These are phyloP conservation scores for Aspergillus sergii DNA, from an alignment of 2,329 filamentous ascomycete genomes.

Conservation along the genomic window DNA sequence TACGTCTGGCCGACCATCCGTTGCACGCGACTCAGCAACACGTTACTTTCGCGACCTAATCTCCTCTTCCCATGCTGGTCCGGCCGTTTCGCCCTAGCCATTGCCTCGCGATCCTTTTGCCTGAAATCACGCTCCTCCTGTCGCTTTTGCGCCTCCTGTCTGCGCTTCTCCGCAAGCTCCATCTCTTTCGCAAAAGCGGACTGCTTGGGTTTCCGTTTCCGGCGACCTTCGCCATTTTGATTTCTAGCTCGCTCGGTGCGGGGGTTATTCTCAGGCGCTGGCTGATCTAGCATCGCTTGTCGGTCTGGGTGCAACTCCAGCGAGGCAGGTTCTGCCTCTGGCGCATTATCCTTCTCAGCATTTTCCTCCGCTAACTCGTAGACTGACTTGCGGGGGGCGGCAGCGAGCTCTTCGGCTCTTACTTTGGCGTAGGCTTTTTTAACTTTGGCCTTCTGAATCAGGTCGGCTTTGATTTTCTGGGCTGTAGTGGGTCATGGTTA, in stretches of 20 bases:
- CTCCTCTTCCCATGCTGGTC: constrained; percentile 73
- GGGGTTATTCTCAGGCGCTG: constrained; percentile 26
- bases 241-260: constrained; percentile 26
- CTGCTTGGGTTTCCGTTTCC: constrained; percentile 44
- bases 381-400: constrained; percentile 35
- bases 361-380: constrained; percentile 30
- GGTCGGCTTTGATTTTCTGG: constrained; percentile 82
- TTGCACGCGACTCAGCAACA: constrained; percentile 77
- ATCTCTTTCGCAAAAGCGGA: constrained; percentile 67
- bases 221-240: constrained; percentile 30
- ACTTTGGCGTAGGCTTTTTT: constrained; percentile 92
- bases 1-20: constrained; percentile 61
- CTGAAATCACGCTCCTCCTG: constrained; percentile 67
- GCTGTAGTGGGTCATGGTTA: constrained; percentile 52
- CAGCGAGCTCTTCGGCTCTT: constrained; percentile 62
- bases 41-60: constrained; percentile 76
- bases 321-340: constrained; percentile 34
- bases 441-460: constrained; percentile 91
- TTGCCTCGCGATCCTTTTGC: constrained; percentile 69
- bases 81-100: constrained; percentile 63
- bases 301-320: constrained; percentile 64
- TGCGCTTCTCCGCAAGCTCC: constrained; percentile 65
- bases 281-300: constrained; percentile 59
- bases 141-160: constrained; percentile 63
- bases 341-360: constrained; percentile 15